A percentile compares a stretch with the other conserved stretches of the same genome.
Conservation (phyloP, 2,329 filamentous ascomycete genomes). For the Penicillium palitans region DNA sequence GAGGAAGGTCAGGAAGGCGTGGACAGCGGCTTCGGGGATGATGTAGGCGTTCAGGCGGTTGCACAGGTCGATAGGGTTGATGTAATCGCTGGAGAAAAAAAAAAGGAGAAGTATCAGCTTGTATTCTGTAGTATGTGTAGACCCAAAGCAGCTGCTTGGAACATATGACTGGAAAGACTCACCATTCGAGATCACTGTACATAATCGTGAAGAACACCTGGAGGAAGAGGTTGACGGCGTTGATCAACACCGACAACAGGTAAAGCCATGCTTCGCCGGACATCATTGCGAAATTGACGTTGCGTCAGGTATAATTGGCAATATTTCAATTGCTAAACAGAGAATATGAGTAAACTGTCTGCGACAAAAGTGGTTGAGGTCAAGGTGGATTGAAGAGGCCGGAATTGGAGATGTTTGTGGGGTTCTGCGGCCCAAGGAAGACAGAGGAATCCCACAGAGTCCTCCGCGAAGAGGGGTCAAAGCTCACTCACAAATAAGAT, state of each 20-base stretch:
- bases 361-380: constrained; percentile 9
- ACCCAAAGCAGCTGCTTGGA: background rate
- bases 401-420: constrained; percentile 31
- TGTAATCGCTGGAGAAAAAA: constrained; percentile 75
- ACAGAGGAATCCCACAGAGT: constrained; percentile 20
- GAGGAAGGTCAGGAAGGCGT: constrained; percentile 90
- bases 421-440: constrained; percentile 20
- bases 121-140: constrained; percentile 3
- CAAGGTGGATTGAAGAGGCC: constrained; percentile 16
- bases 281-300: constrained; percentile 58
- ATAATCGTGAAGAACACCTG: constrained; percentile 99
- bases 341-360: constrained; percentile 6
- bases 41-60: constrained; percentile 99
- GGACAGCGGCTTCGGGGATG: constrained; percentile 95
- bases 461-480: background rate
- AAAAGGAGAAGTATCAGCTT: constrained; percentile 28
- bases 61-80: constrained; percentile 99
- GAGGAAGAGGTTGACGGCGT: constrained; percentile 98
- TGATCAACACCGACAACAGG: constrained; percentile 95
- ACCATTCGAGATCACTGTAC: constrained; percentile 99
- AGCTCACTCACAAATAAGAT: constrained; percentile 23
- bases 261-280: constrained; percentile 98
- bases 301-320: constrained; percentile 2
- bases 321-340: constrained; percentile 9
- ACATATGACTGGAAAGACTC: constrained; percentile 44